Base-by-base conservation (phyloP, 306 rosid genomes). In the Citrullus mucosospermus region DNA sequence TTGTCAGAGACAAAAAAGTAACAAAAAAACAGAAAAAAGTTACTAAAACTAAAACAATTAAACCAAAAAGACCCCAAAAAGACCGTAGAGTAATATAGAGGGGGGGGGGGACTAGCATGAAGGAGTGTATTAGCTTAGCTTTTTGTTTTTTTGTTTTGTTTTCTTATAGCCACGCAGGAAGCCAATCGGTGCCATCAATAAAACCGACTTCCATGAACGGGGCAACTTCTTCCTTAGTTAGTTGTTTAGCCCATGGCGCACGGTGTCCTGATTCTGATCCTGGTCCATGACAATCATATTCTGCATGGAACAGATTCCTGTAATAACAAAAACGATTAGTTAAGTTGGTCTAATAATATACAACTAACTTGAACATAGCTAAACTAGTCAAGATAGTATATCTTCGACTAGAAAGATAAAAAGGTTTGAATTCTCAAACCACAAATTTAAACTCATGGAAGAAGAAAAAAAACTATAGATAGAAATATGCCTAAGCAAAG, bases 131-230 rank as follows among this genome's bases (percentile, higher is more conserved):
- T 80, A 41, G 78, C 73, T 74, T 56, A 56, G 34, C 62, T 9
- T 58, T 38, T 63, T 34, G 28, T 25, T 15, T 32, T 6, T 0
- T 54, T 17, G 4, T 60, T 30, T 46, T 10, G 4, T 53, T 51
- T 13, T 13, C 80, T 86, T 79, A 88, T 22, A 75, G 59, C 92
- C 89, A 93, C 0, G 74, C 93, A 6, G 96, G 98, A 9, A 93
- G 85, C 98, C 98, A 91, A 50, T 88, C 81, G 46, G 65, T 22
- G 66, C 96, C 96, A 34, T 88, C 85, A 60, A 93, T 89, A 87
- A 78, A 93, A 77, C 84, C 81, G 39, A 91, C 71, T 5, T 87
- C 78, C 69, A 89, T 0, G 80, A 81, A 93, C 0, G 84, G 83
- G 5, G 77, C 84, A 55, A 0, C 96, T 82, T 88, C 85, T 79